Evolutionary conservation across 2,329 filamentous ascomycete species (phyloP).

Genomic region (Cytospora piceicola): DNA sequence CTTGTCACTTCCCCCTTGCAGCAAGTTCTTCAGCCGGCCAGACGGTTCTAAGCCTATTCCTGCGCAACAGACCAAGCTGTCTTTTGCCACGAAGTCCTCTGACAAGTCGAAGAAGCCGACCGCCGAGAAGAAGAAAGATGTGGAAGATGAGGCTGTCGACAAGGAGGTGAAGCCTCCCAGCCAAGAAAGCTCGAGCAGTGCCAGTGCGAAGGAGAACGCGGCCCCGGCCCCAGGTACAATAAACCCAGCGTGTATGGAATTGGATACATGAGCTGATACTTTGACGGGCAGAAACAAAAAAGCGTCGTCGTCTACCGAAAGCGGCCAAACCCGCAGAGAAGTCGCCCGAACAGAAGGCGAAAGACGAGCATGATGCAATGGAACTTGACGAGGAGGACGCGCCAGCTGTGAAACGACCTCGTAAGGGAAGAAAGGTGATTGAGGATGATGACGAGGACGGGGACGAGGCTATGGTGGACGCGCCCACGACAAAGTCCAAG

Average conservation of each 20-base stretch:
- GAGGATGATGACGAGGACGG: slow-evolving; percentile 61
- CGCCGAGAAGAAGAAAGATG: slow-evolving; percentile 39
- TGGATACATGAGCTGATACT: slow-evolving; percentile 13
- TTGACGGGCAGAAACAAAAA: slow-evolving; percentile 47
- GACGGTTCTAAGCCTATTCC: slow-evolving; percentile 63
- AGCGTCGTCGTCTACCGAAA: slow-evolving; percentile 44
- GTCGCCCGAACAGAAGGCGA: slow-evolving; percentile 40
- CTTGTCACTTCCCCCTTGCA: slow-evolving; percentile 44
- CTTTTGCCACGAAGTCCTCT: slow-evolving; percentile 67
- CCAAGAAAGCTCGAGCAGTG: slow-evolving; percentile 34
- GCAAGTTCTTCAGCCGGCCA: slow-evolving; percentile 81
- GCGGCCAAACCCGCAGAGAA: slow-evolving; percentile 32
- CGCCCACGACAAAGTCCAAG: slow-evolving; percentile 31
- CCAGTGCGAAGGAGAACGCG: slow-evolving; percentile 44
- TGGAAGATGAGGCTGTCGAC: slow-evolving; percentile 31
- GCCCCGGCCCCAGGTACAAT: slow-evolving; percentile 45
- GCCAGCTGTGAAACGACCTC: slow-evolving; percentile 62
- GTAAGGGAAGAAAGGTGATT: slow-evolving; percentile 51
- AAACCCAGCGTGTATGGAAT: slow-evolving; percentile 6
- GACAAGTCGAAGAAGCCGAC: slow-evolving; percentile 45
- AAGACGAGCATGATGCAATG: slow-evolving; percentile 46
- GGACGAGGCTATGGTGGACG: slow-evolving; percentile 46
- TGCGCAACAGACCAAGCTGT: slow-evolving; percentile 76
- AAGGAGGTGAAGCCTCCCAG: slow-evolving; percentile 33
- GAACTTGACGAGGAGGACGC: slow-evolving; percentile 55